Base-by-base conservation (phyloP, 345 rosid species). In the Alliaria petiolata region DNA sequence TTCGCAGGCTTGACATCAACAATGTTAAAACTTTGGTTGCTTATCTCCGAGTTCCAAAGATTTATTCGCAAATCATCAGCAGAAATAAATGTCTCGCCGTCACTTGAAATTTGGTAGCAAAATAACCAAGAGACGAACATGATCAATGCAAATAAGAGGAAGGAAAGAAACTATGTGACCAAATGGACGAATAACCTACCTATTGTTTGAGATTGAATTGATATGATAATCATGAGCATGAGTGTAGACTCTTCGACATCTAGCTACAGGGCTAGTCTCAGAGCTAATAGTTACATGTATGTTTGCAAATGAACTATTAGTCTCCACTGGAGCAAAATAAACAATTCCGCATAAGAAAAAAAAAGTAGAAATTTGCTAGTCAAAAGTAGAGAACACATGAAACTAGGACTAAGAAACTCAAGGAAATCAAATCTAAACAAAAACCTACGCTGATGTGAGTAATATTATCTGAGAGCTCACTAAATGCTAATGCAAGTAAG, bases 241-340 rank as follows among this genome's bases (percentile, higher is more conserved):
- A 69, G 97, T 91, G 87, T 91, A 93, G 39, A 93, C 91, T 83
- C 97, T 88, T 69, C 99, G 88, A 75, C 97, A 91, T 86, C 97
- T 81, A 45, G 99, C 97, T 68, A 93, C 71, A 65, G 83, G 81
- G 78, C 82, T 91, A 34, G 90, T 86, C 83, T 95, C 99, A 28
- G 64, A 79, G 78, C 85, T 84, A 50, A 65, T 82, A 53, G 70
- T 43, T 69, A 76, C 70, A 75, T 76, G 64, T 43, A 44, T 65
- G 31, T 54, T 50, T n/a, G n/a, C n/a, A n/a, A 60, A 13, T 30
- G 38, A 59, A 16, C 17, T 22, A 60, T 60, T 22, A 49, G 15
- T 67, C 15, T 46, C 65, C 22, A 40, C 28, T 25, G 5, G 28
- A 46, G 35, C 8, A 57, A 58, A 54, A 33, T 34, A 36, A 34